Percentiles rank a stretch among this genome's conserved stretches.
Evolutionary conservation across 345 rosid genomes (phyloP).

Genomic region (Euphorbia tirucalli): DNA sequence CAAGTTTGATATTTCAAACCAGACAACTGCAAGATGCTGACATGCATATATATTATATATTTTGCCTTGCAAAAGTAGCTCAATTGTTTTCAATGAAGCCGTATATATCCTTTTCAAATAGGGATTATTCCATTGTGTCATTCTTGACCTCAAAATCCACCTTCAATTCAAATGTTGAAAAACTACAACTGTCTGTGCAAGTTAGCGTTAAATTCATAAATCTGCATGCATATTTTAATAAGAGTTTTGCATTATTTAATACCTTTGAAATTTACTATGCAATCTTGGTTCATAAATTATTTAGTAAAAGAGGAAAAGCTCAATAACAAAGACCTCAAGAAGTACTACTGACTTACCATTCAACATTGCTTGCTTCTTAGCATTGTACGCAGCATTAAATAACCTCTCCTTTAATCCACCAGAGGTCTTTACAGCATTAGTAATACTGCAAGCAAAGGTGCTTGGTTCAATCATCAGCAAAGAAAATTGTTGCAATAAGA

Average conservation of each 20-base stretch:
- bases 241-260: neutral
- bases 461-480: constrained; percentile 13
- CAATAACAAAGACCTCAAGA: constrained; percentile 7
- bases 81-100: neutral
- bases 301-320: neutral
- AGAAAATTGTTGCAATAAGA: constrained; percentile 17
- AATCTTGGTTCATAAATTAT: neutral
- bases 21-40: neutral
- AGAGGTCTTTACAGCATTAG: constrained; percentile 75
- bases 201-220: neutral
- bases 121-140: neutral
- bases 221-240: neutral
- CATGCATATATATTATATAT: neutral
- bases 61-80: neutral
- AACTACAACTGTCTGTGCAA: neutral
- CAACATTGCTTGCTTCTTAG: constrained; percentile 87
- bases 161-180: neutral
- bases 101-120: neutral
- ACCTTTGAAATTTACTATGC: neutral
- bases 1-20: neutral
- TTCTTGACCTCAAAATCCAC: neutral
- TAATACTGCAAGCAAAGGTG: constrained; percentile 55
- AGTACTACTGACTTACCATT: constrained; percentile 52
- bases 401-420: constrained; percentile 78
- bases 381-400: constrained; percentile 90